These are phyloP conservation scores for Coemansia sp. DNA, from an alignment of 192 early-diverging fungal genomes.

Conservation along the genomic window DNA sequence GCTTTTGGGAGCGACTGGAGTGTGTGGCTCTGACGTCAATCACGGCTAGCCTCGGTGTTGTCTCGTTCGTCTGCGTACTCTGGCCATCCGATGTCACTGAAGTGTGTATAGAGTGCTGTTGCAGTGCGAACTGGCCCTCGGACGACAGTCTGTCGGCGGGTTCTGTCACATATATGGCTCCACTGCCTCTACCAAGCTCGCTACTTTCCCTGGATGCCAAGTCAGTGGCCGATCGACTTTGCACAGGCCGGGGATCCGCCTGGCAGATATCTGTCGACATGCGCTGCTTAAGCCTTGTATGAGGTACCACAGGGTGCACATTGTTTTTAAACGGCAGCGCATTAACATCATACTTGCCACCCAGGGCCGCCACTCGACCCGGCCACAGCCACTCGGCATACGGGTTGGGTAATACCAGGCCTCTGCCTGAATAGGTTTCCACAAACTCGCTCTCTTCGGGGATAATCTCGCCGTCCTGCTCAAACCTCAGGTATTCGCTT, in stretches of 20 bases:
- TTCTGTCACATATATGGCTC: neutral
- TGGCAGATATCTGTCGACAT: slow-evolving; percentile 35
- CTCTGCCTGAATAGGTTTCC: slow-evolving; percentile 33
- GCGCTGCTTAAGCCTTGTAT: slow-evolving; percentile 14
- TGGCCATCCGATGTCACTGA: neutral
- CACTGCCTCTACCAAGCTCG: neutral
- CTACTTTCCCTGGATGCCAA: slow-evolving; percentile 8
- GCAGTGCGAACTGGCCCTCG: neutral
- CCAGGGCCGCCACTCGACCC: neutral
- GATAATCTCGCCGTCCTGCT: slow-evolving; percentile 56
- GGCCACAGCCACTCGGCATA: slow-evolving; percentile 50
- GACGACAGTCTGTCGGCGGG: neutral
- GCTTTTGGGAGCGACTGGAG: neutral
- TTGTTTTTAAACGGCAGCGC: slow-evolving; percentile 37
- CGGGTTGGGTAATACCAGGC: slow-evolving; percentile 38
- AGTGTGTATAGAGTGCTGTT: neutral
- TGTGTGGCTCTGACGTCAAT: neutral
- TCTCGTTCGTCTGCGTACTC: neutral
- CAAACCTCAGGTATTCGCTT: slow-evolving; percentile 71
- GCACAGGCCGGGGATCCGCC: slow-evolving; percentile 19
- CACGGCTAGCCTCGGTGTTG: neutral
- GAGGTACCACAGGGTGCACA: slow-evolving; percentile 42
- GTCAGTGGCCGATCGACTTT: slow-evolving; percentile 33
- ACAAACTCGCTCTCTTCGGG: slow-evolving; percentile 58
- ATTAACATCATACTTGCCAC: slow-evolving; percentile 1